Percentiles rank a stretch among this genome's conserved stretches.
Evolutionary conservation across 1,284 basidiomycete genomes (phyloP).

Genomic region (Apiotrichum mycotoxinovorans): DNA sequence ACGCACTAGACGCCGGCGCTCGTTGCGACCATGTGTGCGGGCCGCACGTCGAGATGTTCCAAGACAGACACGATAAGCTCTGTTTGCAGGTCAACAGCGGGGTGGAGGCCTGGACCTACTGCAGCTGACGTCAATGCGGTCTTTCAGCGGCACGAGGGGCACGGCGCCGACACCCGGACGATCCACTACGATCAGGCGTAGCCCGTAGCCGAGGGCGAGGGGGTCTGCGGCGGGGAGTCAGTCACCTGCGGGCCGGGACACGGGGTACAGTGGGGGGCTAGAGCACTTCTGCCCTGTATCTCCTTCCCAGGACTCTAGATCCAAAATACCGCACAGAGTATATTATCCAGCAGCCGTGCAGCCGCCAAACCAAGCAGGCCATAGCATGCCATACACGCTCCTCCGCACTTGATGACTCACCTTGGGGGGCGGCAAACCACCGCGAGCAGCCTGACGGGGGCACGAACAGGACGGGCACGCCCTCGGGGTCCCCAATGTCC

Average conservation of each 20-base stretch:
- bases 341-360: too few species aligned
- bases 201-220: conserved; percentile 30
- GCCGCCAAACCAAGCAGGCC: too few species aligned
- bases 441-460: conserved; percentile 42
- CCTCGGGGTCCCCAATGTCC: conserved; percentile 42
- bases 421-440: conserved; percentile 45
- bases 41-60: conserved; percentile 37
- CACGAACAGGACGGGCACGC: conserved; percentile 38
- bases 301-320: too few species aligned
- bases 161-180: conserved; percentile 43
- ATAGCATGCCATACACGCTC: too few species aligned
- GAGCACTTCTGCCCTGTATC: too few species aligned
- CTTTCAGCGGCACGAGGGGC: conserved; percentile 30
- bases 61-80: conserved; percentile 43
- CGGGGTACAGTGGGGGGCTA: too few species aligned
- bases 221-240: conserved; percentile 33
- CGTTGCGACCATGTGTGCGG: conserved; percentile 36
- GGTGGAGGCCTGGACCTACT: conserved; percentile 26
- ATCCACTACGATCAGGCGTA: conserved; percentile 44
- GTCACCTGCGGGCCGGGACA: neutral
- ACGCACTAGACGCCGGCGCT: conserved; percentile 46
- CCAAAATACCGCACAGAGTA: too few species aligned
- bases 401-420: conserved; percentile 24
- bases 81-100: conserved; percentile 9
- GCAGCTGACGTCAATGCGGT: conserved; percentile 36